These are phyloP conservation scores for Poa pratensis DNA, from an alignment of 176 grass and related monocot species.

Conservation along the genomic window DNA sequence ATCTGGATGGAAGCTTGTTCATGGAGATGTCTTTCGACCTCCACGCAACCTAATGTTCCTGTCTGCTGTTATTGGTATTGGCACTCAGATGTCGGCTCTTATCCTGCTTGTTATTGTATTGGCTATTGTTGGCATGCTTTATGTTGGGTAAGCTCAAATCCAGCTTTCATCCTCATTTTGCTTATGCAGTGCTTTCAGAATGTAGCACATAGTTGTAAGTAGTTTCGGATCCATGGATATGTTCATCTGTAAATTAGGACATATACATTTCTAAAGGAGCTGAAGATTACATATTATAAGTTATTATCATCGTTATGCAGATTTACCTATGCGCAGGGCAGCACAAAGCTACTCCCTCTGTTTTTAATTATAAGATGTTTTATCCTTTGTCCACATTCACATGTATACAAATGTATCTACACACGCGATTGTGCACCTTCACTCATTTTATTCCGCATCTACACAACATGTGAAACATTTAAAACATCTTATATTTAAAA, in stretches of 20 bases:
- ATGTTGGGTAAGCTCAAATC: conserved; percentile 78
- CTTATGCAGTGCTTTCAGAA: conserved; percentile 27
- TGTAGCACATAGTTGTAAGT: conserved; percentile 13
- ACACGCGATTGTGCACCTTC: no score
- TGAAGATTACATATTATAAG: conserved; percentile 6
- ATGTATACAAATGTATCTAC: no score
- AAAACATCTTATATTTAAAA: no score
- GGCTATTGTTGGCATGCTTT: conserved; percentile 96
- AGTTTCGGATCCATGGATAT: conserved; percentile 5
- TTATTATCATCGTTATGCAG: not conserved
- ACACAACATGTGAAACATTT: no score
- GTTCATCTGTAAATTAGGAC: conserved; percentile 20
- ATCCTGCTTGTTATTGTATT: conserved; percentile 89
- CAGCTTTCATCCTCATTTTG: not conserved
- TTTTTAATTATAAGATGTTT: no score
- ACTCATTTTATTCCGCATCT: no score
- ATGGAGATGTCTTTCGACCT: conserved; percentile 97
- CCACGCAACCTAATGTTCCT: conserved; percentile 64
- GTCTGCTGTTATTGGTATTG: conserved; percentile 92
- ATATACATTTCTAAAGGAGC: conserved; percentile 10
- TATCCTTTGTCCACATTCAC: no score
- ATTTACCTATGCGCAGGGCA: not conserved
- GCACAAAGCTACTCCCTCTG: no score
- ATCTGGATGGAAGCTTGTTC: conserved; percentile 99
- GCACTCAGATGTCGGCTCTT: conserved; percentile 80